Base-by-base conservation (phyloP, 495 filamentous ascomycete species). In the Neurospora sp. region DNA sequence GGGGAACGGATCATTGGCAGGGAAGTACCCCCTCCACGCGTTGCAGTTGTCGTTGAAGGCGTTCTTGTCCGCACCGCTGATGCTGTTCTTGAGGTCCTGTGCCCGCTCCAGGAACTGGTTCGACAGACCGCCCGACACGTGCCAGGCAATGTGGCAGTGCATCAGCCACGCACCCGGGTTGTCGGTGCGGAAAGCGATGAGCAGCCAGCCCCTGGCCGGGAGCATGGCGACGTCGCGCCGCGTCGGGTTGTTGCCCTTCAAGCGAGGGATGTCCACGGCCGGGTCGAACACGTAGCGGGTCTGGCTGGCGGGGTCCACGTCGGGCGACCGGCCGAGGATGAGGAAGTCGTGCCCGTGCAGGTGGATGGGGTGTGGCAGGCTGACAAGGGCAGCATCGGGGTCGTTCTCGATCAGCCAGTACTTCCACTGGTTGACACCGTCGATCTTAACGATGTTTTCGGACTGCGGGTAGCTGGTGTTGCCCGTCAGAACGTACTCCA, bases 171-270 rank as follows among this genome's bases (percentile, higher is more conserved):
- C 78, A 18, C 88, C 87, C 9, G 86, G 86, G 73, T 90, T 90
- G 71, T 89, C 84, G 5, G 84, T 83, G 76, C 85, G 80, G 78
- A 88, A 89, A 5, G 84, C 86, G 14, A 90, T 81, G 10, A 89
- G 78, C 65, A 86, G 73, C 80, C 85, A 82, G 18, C 85, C 86
- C 7, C 46, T 40, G 10, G 78, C 73, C 3, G 78, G 77, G 1
- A 91, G 77, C 76, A 90, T 83, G 8, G 88, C 84, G 1, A 87
- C 86, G 79, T 93, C 91, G 9, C 91, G 84, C 2, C 90, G 83
- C 1, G 84, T 82, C 3, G 91, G 89, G 77, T 86, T 90, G n/a
- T 70, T 59, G 44, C 82, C 77, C 31, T 83, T 83, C 38, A 88
- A 75, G 2, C 61, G 59, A 72, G 16, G 2, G 1, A 72, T 40